Evolutionary conservation across 305 asterid genomes (phyloP).

Genomic region (Withania somnifera): DNA sequence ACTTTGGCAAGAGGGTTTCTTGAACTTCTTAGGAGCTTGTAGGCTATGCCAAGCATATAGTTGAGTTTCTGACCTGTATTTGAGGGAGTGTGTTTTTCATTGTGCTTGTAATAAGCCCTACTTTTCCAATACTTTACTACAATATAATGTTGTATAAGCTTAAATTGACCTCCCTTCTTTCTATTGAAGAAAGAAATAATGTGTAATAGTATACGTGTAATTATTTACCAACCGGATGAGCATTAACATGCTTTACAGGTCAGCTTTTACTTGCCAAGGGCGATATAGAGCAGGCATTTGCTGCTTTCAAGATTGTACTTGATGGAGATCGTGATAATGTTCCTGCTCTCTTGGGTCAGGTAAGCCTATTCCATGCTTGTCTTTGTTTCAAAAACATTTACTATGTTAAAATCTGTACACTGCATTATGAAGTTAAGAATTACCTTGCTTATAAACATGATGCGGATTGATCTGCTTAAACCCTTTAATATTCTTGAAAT

Average conservation of each 20-base stretch:
- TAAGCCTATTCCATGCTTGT: conserved; percentile 21
- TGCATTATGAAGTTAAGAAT: neutral
- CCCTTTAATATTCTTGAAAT: neutral
- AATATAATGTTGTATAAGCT: neutral
- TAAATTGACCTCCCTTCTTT: too few relatives aligned
- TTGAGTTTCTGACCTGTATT: neutral
- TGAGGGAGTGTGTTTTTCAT: neutral
- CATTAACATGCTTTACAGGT: conserved; percentile 37
- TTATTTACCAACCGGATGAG: neutral
- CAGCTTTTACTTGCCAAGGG: conserved; percentile 97
- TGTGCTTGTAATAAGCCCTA: neutral
- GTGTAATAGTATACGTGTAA: neutral
- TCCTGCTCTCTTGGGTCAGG: conserved; percentile 99
- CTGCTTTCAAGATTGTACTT: conserved; percentile 87
- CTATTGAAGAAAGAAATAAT: neutral
- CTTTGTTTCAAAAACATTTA: neutral
- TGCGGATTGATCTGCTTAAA: neutral
- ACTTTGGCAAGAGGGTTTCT: neutral
- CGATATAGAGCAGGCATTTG: conserved; percentile 82
- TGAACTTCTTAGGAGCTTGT: neutral
- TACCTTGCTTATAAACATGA: neutral
- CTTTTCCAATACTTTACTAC: neutral
- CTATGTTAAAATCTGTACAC: neutral
- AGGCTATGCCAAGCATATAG: neutral
- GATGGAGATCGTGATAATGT: conserved; percentile 89